Evolutionary conservation across 352 stramenopile species (phyloP).

Genomic region (Pythium vanterpoolii): DNA sequence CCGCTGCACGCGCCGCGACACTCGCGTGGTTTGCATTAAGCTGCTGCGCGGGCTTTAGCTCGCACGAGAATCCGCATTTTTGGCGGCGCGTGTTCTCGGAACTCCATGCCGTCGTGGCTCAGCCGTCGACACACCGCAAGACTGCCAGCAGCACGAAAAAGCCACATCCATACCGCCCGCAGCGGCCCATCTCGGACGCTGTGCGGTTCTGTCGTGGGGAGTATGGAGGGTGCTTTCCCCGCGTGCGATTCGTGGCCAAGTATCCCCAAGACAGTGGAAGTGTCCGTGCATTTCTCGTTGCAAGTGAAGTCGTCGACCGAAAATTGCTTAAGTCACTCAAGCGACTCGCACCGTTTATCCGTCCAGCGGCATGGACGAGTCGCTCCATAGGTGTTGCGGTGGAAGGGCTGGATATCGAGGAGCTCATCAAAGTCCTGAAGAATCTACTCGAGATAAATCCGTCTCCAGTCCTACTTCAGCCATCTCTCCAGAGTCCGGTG

Average conservation of each 20-base stretch:
- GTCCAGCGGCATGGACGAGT: not conserved
- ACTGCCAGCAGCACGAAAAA: not conserved
- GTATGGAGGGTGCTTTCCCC: not conserved
- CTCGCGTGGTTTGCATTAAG: slow-evolving; percentile 11
- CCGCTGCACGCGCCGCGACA: not conserved
- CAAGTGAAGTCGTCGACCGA: not conserved
- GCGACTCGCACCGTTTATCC: not conserved
- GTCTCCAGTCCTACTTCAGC: not conserved
- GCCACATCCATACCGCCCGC: not conserved
- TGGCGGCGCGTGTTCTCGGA: slow-evolving; percentile 17
- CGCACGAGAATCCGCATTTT: slow-evolving; percentile 7
- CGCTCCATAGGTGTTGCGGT: not conserved
- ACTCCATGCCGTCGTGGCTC: not conserved
- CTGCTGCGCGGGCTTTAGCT: slow-evolving; percentile 8
- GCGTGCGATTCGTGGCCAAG: slow-evolving; percentile 3
- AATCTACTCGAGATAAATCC: not conserved
- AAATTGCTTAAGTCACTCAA: not conserved
- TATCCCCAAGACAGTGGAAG: not conserved
- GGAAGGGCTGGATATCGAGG: slow-evolving; percentile 1
- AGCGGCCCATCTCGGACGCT: slow-evolving; percentile 6
- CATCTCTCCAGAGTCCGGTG: not conserved
- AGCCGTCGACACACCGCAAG: not conserved
- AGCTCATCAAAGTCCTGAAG: not conserved
- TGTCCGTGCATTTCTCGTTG: not conserved
- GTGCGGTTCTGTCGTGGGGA: slow-evolving; percentile 4